phyloP scores from a whole-genome alignment of 345 rosid species.

The Boechera retrofracta region DNA sequence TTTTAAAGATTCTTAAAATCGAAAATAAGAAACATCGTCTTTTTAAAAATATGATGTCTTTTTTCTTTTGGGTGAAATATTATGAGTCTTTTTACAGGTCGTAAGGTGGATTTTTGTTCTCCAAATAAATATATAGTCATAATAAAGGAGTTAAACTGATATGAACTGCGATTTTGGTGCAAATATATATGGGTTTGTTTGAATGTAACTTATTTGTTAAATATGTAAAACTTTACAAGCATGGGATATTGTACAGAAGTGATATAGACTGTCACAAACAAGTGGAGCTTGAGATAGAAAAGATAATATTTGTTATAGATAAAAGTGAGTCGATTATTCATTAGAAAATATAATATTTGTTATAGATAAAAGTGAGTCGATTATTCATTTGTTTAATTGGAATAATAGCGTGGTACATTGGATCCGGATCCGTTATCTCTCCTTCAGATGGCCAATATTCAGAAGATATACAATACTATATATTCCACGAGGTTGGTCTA shows the following conservation, averaged over 20 bases:
- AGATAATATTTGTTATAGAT: constrained; percentile 1
- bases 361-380: neutral
- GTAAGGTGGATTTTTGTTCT: neutral
- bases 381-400: neutral
- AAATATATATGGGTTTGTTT: neutral
- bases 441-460: neutral
- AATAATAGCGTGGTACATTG: constrained; percentile 30
- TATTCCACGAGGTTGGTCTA: constrained; percentile 14
- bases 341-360: neutral
- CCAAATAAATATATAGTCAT: neutral
- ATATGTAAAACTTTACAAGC: constrained; percentile 18
- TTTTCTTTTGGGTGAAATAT: neutral
- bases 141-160: neutral
- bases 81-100: neutral
- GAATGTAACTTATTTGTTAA: constrained; percentile 7
- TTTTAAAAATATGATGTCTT: too few species aligned
- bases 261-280: neutral
- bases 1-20: neutral
- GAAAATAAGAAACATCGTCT: too few species aligned
- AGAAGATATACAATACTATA: neutral
- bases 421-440: constrained; percentile 20
- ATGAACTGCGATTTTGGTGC: neutral
- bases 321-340: neutral
- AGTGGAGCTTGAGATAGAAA: constrained; percentile 24
- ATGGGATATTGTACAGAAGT: constrained; percentile 20